These are phyloP conservation scores for Myotisia sp. DNA, from an alignment of 2,329 filamentous ascomycete genomes.

Conservation along the genomic window DNA sequence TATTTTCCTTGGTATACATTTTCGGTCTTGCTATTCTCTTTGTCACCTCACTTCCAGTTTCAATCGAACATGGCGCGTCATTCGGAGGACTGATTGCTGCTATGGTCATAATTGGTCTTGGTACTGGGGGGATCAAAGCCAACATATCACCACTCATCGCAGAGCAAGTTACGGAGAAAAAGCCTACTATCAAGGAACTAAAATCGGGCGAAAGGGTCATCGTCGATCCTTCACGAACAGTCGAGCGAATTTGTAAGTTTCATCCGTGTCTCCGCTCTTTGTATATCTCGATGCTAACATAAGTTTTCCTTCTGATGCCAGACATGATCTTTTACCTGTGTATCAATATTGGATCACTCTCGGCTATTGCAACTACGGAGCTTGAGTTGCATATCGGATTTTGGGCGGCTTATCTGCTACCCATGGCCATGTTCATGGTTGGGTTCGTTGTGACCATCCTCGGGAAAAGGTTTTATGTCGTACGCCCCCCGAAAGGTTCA, in stretches of 20 bases:
- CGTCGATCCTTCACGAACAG: conserved; percentile 51
- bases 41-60: conserved; percentile 39
- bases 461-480: conserved; percentile 31
- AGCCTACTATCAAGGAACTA: conserved; percentile 32
- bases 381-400: conserved; percentile 55
- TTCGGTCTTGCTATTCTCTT: conserved; percentile 41
- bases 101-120: conserved; percentile 49
- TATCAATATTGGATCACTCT: conserved; percentile 60
- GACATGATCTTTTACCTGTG: conserved; percentile 60
- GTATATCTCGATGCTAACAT: conserved; percentile 1
- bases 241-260: conserved; percentile 43
- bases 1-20: conserved; percentile 45
- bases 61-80: conserved; percentile 37
- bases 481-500: conserved; percentile 44
- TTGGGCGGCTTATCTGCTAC: conserved; percentile 49
- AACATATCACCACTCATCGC: conserved; percentile 48
- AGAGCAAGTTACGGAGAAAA: conserved; percentile 49
- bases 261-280: not conserved
- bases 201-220: conserved; percentile 43
- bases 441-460: conserved; percentile 42
- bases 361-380: conserved; percentile 50
- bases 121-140: conserved; percentile 54
- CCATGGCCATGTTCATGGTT: conserved; percentile 48
- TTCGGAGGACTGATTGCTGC: conserved; percentile 42
- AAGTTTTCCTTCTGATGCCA: not conserved